phyloP scores from a whole-genome alignment of 169 alveolate genomes.

The Cryptosporidium ubiquitum region DNA sequence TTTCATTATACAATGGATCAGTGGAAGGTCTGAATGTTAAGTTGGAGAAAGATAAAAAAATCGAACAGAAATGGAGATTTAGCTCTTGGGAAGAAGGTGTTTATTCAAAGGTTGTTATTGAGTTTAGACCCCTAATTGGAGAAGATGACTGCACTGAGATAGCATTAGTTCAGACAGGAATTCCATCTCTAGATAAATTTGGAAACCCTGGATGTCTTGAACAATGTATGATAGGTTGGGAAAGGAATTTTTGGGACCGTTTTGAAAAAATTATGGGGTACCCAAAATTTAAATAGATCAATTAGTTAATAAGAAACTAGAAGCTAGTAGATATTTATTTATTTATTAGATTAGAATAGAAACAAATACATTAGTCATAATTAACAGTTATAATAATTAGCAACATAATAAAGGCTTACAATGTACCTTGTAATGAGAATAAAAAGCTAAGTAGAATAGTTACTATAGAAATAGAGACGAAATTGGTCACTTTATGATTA shows the following conservation, averaged over 20 bases:
- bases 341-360: neutral
- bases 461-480: neutral
- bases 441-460: neutral
- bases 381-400: neutral
- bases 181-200: slow-evolving; percentile 57
- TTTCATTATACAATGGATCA: slow-evolving; percentile 41
- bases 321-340: no score
- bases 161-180: slow-evolving; percentile 16
- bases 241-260: slow-evolving; percentile 69
- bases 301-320: no score
- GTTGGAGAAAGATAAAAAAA: slow-evolving; percentile 15
- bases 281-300: slow-evolving; percentile 40
- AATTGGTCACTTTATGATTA: neutral
- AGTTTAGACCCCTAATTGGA: slow-evolving; percentile 46
- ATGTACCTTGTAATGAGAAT: neutral
- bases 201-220: slow-evolving; percentile 73
- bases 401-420: neutral
- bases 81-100: slow-evolving; percentile 63
- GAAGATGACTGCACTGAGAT: slow-evolving; percentile 65
- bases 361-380: neutral
- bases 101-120: slow-evolving; percentile 58
- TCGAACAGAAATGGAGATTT: slow-evolving; percentile 59
- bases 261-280: slow-evolving; percentile 65
- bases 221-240: slow-evolving; percentile 60
- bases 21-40: slow-evolving; percentile 47